Evolutionary conservation across 805 yeast genomes (phyloP).

Genomic region (Candida argentea): DNA sequence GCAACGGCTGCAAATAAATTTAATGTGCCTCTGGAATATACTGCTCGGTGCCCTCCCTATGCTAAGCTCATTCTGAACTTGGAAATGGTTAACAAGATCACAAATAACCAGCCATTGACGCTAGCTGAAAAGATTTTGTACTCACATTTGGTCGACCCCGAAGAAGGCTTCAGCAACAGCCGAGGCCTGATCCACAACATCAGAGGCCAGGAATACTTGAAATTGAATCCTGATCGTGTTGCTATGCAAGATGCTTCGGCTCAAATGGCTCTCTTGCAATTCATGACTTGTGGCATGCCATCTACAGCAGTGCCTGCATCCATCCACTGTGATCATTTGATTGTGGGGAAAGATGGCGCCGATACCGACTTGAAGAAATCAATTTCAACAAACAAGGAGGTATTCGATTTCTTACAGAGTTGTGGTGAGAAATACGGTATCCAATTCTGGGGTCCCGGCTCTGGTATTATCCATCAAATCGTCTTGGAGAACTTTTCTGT

Average conservation of each 20-base stretch:
- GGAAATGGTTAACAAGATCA: slow-evolving; percentile 49
- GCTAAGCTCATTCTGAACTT: slow-evolving; percentile 61
- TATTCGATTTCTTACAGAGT: slow-evolving; percentile 84
- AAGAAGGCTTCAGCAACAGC: slow-evolving; percentile 53
- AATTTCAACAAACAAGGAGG: slow-evolving; percentile 82
- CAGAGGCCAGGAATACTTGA: slow-evolving; percentile 85
- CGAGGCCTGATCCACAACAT: slow-evolving; percentile 41
- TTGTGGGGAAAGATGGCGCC: slow-evolving; percentile 94
- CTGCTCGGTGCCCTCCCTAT: slow-evolving; percentile 81
- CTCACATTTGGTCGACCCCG: slow-evolving; percentile 85
- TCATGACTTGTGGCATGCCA: slow-evolving; percentile 92
- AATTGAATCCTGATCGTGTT: slow-evolving; percentile 92
- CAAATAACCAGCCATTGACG: slow-evolving; percentile 69
- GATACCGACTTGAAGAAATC: slow-evolving; percentile 73
- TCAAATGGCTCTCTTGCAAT: slow-evolving; percentile 96
- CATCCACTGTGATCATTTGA: slow-evolving; percentile 96
- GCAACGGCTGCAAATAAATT: slow-evolving; percentile 22
- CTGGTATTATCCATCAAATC: slow-evolving; percentile 97
- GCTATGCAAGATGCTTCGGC: slow-evolving; percentile 99
- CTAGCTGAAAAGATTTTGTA: slow-evolving; percentile 91
- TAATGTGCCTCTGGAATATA: slow-evolving; percentile 48
- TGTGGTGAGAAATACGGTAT: slow-evolving; percentile 94
- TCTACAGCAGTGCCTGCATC: slow-evolving; percentile 88
- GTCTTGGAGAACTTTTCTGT: slow-evolving; percentile 93
- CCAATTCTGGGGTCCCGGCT: slow-evolving; percentile 99